Percentiles rank a stretch among this genome's conserved stretches.
Conservation (phyloP, 345 rosid genomes). For the Pistacia atlantica region DNA sequence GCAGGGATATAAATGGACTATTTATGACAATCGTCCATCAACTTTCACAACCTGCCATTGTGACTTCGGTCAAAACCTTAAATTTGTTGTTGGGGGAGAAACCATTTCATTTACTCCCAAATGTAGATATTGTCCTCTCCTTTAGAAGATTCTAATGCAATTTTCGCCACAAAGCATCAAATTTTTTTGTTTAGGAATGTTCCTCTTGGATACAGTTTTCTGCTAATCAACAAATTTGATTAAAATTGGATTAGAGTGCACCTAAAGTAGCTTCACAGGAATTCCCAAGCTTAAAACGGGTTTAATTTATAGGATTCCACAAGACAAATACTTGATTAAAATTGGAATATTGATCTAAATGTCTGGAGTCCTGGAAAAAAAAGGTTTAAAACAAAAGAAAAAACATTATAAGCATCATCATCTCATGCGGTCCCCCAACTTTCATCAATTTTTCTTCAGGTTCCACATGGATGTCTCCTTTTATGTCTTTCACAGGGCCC, state of each 20-base stretch:
- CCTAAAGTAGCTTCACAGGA: not conserved
- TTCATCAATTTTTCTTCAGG: constrained; percentile 5
- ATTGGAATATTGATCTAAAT: not conserved
- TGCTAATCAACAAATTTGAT: no score
- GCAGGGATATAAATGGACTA: not conserved
- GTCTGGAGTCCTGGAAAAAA: not conserved
- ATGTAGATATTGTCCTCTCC: no score
- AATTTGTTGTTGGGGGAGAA: not conserved
- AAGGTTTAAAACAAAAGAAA: not conserved
- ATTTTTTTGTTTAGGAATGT: no score
- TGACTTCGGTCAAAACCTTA: not conserved
- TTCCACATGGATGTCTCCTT: constrained; percentile 19
- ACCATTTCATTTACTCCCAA: not conserved
- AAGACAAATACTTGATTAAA: not conserved
- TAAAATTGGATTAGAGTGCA: not conserved
- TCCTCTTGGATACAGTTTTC: no score
- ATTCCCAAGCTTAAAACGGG: not conserved
- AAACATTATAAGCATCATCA: constrained; percentile 12
- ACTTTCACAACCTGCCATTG: not conserved
- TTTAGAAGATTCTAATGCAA: not conserved
- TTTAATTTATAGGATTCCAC: constrained; percentile 6
- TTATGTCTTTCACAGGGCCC: not conserved
- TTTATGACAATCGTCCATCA: not conserved
- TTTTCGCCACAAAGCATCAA: no score
- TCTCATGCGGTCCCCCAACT: constrained; percentile 14